Evolutionary conservation across 352 stramenopile species (phyloP).

Genomic region (Phytophthora aleatoria): DNA sequence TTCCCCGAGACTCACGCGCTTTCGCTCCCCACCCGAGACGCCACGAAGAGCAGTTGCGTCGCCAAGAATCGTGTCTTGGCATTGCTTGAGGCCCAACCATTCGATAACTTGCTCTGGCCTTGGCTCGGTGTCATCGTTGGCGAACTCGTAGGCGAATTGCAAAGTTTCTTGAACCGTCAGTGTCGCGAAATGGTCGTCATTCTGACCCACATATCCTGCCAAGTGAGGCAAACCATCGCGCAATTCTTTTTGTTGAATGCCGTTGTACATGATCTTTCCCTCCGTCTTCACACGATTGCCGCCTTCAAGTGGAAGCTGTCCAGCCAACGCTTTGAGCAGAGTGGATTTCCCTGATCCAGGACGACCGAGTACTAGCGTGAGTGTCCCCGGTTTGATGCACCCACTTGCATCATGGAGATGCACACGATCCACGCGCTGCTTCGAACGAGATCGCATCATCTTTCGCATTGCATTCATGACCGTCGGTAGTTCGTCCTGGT

Average conservation of each 20-base stretch:
- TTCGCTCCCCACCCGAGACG: no score
- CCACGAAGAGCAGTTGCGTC: conserved; percentile 10
- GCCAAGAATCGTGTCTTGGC: conserved; percentile 36
- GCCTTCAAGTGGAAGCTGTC: no score
- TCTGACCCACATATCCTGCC: conserved; percentile 35
- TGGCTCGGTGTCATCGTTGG: conserved; percentile 1
- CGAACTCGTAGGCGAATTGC: conserved; percentile 56
- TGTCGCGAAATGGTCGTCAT: conserved; percentile 82
- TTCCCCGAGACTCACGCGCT: no score
- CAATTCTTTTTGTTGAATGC: conserved; percentile 9
- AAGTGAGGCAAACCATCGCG: conserved; percentile 15
- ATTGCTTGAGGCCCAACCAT: conserved; percentile 40
- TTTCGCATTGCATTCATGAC: no score
- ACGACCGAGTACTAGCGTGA: no score
- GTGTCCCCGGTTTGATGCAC: no score
- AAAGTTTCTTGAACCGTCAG: conserved; percentile 91
- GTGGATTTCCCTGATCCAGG: no score
- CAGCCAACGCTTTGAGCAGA: no score
- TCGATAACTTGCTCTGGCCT: conserved; percentile 23
- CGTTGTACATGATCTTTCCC: conserved; percentile 10
- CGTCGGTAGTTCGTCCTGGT: neutral
- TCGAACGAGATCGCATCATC: conserved; percentile 1
- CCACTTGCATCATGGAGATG: conserved; percentile 28
- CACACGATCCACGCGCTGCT: conserved; percentile 16
- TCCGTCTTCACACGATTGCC: no score